A percentile compares a stretch with the other conserved stretches of the same genome.
Evolutionary conservation across 306 rosid species (phyloP).

Genomic region (Dalbergia cultrata): DNA sequence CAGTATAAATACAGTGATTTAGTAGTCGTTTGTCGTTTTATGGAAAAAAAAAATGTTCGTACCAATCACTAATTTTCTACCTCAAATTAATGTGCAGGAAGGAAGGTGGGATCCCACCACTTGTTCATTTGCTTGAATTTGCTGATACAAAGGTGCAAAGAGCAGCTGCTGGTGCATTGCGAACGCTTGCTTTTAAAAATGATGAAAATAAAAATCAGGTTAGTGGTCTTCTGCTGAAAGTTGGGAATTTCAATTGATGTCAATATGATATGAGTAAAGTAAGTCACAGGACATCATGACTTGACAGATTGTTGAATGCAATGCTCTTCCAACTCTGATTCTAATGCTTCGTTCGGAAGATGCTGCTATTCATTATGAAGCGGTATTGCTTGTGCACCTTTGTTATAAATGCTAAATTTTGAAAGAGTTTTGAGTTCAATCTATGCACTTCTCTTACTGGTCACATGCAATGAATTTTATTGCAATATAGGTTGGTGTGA

Average conservation of each 20-base stretch:
- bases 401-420: constrained; percentile 33
- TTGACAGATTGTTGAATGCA: constrained; percentile 89
- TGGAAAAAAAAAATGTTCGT: too few species aligned
- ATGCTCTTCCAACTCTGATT: constrained; percentile 93
- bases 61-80: too few species aligned
- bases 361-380: constrained; percentile 93
- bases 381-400: constrained; percentile 57
- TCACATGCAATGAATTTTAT: constrained; percentile 38
- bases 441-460: constrained; percentile 31
- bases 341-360: constrained; percentile 92
- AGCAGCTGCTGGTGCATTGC: constrained; percentile 92
- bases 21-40: too few species aligned
- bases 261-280: constrained; percentile 12
- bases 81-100: constrained; percentile 56
- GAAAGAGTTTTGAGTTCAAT: constrained; percentile 8
- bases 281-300: constrained; percentile 35
- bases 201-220: constrained; percentile 94
- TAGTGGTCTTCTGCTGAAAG: constrained; percentile 25
- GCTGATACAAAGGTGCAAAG: constrained; percentile 90
- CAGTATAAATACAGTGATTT: too few species aligned
- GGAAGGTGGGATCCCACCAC: constrained; percentile 94
- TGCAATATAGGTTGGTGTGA: constrained; percentile 83
- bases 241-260: constrained; percentile 25
- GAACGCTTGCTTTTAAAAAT: constrained; percentile 86
- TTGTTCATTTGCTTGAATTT: constrained; percentile 86